phyloP scores from a whole-genome alignment of 2,329 filamentous ascomycete species.

The Sporothrix curviconia region DNA sequence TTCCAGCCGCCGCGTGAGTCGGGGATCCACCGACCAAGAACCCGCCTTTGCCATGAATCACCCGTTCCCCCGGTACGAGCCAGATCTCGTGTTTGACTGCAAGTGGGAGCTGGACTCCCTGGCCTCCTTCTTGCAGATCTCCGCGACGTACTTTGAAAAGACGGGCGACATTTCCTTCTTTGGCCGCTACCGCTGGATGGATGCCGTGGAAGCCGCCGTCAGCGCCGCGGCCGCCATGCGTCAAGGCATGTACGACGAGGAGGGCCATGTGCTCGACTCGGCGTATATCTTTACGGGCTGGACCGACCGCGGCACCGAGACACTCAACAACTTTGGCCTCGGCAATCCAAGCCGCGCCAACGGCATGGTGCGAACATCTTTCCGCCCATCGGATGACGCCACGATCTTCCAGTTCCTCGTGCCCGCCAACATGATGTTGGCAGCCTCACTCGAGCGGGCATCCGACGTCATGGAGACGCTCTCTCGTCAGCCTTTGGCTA shows the following conservation, averaged over 20 bases:
- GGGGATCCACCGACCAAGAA: constrained; percentile 53
- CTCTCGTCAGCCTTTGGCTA: too few relatives aligned
- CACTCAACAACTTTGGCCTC: constrained; percentile 65
- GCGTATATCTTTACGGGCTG: constrained; percentile 72
- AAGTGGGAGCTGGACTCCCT: constrained; percentile 94
- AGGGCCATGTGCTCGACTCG: constrained; percentile 48
- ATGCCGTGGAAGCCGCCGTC: constrained; percentile 64
- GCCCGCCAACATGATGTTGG: constrained; percentile 82
- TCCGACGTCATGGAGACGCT: constrained; percentile 39
- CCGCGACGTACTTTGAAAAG: constrained; percentile 69
- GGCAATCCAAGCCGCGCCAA: constrained; percentile 73
- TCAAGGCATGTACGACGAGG: constrained; percentile 61
- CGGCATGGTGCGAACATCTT: constrained; percentile 79
- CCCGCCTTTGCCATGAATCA: constrained; percentile 55
- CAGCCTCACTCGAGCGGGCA: constrained; percentile 51
- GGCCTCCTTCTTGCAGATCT: constrained; percentile 76
- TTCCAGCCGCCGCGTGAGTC: constrained; percentile 84
- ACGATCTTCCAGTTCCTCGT: constrained; percentile 82
- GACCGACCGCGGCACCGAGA: constrained; percentile 72
- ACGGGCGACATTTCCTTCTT: constrained; percentile 72
- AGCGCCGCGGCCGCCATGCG: constrained; percentile 63
- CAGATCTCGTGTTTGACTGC: constrained; percentile 77
- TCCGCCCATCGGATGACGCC: constrained; percentile 84
- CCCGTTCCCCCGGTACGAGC: constrained; percentile 57
- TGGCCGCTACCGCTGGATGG: constrained; percentile 63